A percentile compares a stretch with the other conserved stretches of the same genome.
Evolutionary conservation across 2,329 filamentous ascomycete genomes (phyloP).

Genomic region (Penicillium sp.): DNA sequence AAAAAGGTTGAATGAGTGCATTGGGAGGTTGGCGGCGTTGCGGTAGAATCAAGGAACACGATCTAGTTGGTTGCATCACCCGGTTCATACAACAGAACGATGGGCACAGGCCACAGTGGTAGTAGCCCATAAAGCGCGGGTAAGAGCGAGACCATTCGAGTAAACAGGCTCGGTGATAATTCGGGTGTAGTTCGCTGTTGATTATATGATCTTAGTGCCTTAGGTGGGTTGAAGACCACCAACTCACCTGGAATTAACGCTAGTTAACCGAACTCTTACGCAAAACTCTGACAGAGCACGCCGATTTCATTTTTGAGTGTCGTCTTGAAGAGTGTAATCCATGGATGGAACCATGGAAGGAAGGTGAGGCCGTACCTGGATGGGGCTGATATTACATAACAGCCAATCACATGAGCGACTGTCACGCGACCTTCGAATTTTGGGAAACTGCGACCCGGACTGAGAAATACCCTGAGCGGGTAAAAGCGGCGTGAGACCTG

Average conservation of each 20-base stretch:
- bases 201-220: not conserved
- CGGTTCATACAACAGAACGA: too few species aligned
- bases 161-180: not conserved
- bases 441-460: not conserved
- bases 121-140: not conserved
- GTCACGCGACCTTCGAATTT: not conserved
- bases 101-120: not conserved
- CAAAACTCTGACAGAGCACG: too few species aligned
- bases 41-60: not conserved
- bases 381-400: not conserved
- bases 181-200: not conserved
- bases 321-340: too few species aligned
- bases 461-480: not conserved
- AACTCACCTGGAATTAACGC: too few species aligned
- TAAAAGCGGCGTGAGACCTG: not conserved
- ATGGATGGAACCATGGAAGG: too few species aligned
- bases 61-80: not conserved
- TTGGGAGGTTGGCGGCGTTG: too few species aligned
- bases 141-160: not conserved
- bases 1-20: too few species aligned
- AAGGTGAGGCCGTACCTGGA: not conserved
- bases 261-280: too few species aligned
- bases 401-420: not conserved
- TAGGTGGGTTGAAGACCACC: not conserved
- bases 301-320: too few species aligned